Conservation (phyloP, 768 basidiomycete species). For the Termitomyces sp. region DNA sequence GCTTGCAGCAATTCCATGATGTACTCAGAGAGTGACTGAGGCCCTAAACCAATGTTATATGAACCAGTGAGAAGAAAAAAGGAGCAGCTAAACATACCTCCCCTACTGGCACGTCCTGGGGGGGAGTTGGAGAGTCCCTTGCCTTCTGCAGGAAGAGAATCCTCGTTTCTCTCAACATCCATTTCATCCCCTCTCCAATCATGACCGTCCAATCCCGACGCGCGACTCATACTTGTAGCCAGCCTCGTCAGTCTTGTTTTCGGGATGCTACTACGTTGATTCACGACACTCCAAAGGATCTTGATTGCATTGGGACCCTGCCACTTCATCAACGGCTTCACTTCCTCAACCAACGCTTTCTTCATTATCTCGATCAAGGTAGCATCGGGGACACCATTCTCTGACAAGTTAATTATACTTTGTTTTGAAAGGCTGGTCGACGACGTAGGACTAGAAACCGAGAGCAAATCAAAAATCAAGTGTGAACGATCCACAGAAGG, state of each 20-base stretch:
- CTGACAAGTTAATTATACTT: conserved; percentile 55
- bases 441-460: conserved; percentile 38
- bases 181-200: conserved; percentile 34
- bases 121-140: conserved; percentile 18
- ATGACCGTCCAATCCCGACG: conserved; percentile 47
- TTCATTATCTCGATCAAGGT: conserved; percentile 47
- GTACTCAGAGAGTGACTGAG: conserved; percentile 38
- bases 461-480: conserved; percentile 60
- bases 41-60: conserved; percentile 21
- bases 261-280: conserved; percentile 42
- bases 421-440: conserved; percentile 49
- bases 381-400: conserved; percentile 50
- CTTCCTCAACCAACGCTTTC: conserved; percentile 43
- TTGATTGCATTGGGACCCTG: conserved; percentile 39
- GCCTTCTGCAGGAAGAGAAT: conserved; percentile 16
- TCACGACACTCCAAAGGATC: conserved; percentile 48
- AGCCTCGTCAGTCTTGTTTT: conserved; percentile 40
- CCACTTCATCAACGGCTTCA: conserved; percentile 54
- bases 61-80: not conserved
- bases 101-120: conserved; percentile 34
- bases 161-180: conserved; percentile 24
- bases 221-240: conserved; percentile 49
- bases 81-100: conserved; percentile 25
- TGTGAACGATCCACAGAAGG: conserved; percentile 37
- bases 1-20: conserved; percentile 61